These are phyloP conservation scores for Atkinsonella hypoxylon DNA, from an alignment of 2,329 filamentous ascomycete genomes.

Conservation along the genomic window DNA sequence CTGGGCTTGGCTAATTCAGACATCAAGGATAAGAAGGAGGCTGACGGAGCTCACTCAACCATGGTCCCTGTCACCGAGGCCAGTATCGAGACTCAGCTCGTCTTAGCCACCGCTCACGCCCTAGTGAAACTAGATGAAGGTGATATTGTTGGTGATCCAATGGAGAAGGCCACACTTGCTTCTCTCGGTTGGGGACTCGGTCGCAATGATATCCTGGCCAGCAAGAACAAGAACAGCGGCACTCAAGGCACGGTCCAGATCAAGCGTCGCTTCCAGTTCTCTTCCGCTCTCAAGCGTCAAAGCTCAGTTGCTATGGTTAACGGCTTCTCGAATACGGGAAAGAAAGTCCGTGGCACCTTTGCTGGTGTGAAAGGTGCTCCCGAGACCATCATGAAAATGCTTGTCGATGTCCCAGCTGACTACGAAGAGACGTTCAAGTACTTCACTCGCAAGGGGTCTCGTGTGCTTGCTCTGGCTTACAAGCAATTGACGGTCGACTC, in stretches of 20 bases:
- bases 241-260: slow-evolving; percentile 70
- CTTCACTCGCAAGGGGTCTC: slow-evolving; percentile 89
- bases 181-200: slow-evolving; percentile 91
- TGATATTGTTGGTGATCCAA: slow-evolving; percentile 93
- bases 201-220: slow-evolving; percentile 71
- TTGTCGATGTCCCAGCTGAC: slow-evolving; percentile 66
- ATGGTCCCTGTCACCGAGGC: slow-evolving; percentile 61
- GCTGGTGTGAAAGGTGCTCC: slow-evolving; percentile 94
- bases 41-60: slow-evolving; percentile 72
- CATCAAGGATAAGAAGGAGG: slow-evolving; percentile 52
- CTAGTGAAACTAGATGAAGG: slow-evolving; percentile 94
- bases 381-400: slow-evolving; percentile 92
- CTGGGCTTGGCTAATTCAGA: slow-evolving; percentile 60
- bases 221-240: slow-evolving; percentile 30
- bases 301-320: slow-evolving; percentile 83
- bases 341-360: slow-evolving; percentile 75
- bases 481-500: slow-evolving; percentile 75
- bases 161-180: slow-evolving; percentile 91
- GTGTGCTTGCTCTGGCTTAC: slow-evolving; percentile 87
- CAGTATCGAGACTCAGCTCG: slow-evolving; percentile 74
- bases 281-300: slow-evolving; percentile 88
- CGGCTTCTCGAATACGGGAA: slow-evolving; percentile 58
- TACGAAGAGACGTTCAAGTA: slow-evolving; percentile 99
- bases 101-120: slow-evolving; percentile 88
- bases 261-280: slow-evolving; percentile 96